A percentile compares a stretch with the other conserved stretches of the same genome.
phyloP scores from a whole-genome alignment of 2,329 filamentous ascomycete species.

The Microcyclospora pomicola region DNA sequence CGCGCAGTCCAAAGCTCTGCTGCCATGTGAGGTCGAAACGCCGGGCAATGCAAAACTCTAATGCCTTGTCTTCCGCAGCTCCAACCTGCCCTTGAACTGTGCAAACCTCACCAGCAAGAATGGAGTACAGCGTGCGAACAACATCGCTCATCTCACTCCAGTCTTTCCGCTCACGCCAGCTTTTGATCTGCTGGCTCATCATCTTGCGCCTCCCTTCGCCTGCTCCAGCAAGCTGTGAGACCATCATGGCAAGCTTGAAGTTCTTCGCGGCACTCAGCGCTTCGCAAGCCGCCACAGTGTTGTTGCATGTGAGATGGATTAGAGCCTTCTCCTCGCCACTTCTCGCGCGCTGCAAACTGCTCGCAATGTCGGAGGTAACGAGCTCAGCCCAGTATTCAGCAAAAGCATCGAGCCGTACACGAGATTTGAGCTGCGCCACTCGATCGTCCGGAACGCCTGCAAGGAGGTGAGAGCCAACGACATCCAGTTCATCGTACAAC shows the following conservation, averaged over 20 bases:
- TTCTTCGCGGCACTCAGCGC: conserved; percentile 62
- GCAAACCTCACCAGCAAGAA: conserved; percentile 78
- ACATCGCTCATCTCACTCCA: conserved; percentile 77
- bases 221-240: conserved; percentile 69
- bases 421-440: conserved; percentile 25
- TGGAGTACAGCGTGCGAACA: conserved; percentile 75
- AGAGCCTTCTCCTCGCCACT: conserved; percentile 73
- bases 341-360: conserved; percentile 41
- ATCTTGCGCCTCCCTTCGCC: conserved; percentile 50
- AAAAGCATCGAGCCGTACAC: conserved; percentile 45
- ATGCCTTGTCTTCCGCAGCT: conserved; percentile 64
- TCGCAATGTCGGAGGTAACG: conserved; percentile 26
- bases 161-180: conserved; percentile 72
- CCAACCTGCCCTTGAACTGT: conserved; percentile 65
- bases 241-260: conserved; percentile 69
- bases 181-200: conserved; percentile 65
- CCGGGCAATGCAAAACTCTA: conserved; percentile 68
- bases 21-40: conserved; percentile 85
- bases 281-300: conserved; percentile 70
- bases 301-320: conserved; percentile 62
- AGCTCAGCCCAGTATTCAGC: conserved; percentile 48
- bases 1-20: conserved; percentile 76
- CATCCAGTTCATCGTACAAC: conserved; percentile 58
- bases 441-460: conserved; percentile 31
- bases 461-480: conserved; percentile 11